Base-by-base conservation (phyloP, 805 yeast genomes). In the Nakazawaea sp. region DNA sequence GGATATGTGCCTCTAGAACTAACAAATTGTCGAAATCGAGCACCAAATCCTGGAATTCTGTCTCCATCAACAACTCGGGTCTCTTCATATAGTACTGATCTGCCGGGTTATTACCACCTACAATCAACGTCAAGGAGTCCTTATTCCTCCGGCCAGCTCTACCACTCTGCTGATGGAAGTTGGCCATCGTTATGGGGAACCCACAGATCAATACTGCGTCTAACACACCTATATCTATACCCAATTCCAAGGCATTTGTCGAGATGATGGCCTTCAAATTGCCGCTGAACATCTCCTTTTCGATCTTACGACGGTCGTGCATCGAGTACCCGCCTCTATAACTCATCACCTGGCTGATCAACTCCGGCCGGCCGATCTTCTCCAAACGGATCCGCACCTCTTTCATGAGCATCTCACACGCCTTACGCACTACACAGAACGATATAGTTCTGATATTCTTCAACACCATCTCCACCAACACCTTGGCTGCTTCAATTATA, bases 301-400 rank as follows among this genome's bases (percentile, higher is more conserved):
- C 99, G 40, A 92, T 90, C 38, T 76, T 70, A 45, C 98, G 71
- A 45, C 99, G 69, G 51, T 90, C 97, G 2, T 71, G 59, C 2
- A 89, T 79, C 3, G 95, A 76, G 52, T 92, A 92, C 1, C 99
- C 99, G 26, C 97, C 98, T 45, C 99, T 65, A 49, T 92, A 92
- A 35, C 95, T 78, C 94, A 87, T 85, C 3, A 89, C 81, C 40
- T 80, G 81, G n/a, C 73, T 61, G 3, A 67, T 51, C 33, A 75
- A 49, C 23, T 72, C 70, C 10, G 64, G 49, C 45, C 64, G 64
- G 23, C 69, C 68, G 32, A 63, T 48, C 19, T 64, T 66, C 25
- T 65, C 59, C 24, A 79, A 62, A 13, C 66, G 55, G n/a, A 61
- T 64, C 36, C 95, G 59, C 0, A 89, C 81, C 38, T 86, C 90